These are phyloP conservation scores for Mycena leptocephala DNA, from an alignment of 768 basidiomycete species.

Conservation along the genomic window DNA sequence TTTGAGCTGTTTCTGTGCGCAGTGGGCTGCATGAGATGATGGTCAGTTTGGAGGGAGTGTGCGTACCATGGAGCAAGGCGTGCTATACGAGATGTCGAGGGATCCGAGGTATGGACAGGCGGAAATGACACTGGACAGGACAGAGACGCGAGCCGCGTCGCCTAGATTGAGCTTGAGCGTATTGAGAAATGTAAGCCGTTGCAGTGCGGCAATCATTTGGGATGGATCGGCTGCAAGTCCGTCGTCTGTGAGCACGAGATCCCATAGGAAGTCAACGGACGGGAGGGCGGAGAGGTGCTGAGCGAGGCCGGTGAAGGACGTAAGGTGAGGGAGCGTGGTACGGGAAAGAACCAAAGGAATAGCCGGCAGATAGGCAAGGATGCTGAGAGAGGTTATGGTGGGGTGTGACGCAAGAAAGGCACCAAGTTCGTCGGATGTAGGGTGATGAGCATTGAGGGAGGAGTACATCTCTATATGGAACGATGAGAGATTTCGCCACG, in stretches of 20 bases:
- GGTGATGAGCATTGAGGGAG: neutral
- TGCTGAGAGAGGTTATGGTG: neutral
- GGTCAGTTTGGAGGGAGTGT: too few species aligned
- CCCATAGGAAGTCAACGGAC: neutral
- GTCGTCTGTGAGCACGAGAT: neutral
- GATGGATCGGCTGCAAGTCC: neutral
- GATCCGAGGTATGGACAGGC: neutral
- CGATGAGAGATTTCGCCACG: neutral
- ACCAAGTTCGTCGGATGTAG: neutral
- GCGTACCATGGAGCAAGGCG: neutral
- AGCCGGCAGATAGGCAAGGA: neutral
- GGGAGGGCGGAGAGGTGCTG: neutral
- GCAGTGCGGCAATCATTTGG: neutral
- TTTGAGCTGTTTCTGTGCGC: neutral
- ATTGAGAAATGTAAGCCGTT: neutral
- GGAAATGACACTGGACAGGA: neutral
- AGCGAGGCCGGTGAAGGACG: neutral
- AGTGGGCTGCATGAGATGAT: neutral
- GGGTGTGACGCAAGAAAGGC: neutral
- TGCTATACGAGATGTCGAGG: neutral
- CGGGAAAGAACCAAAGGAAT: neutral
- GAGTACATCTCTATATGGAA: neutral
- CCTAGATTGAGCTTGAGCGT: neutral
- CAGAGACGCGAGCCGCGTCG: neutral
- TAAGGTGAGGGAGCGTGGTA: neutral